These are phyloP conservation scores for Pestalotiopsis sp. DNA, from an alignment of 2,329 filamentous ascomycete genomes.

Conservation along the genomic window DNA sequence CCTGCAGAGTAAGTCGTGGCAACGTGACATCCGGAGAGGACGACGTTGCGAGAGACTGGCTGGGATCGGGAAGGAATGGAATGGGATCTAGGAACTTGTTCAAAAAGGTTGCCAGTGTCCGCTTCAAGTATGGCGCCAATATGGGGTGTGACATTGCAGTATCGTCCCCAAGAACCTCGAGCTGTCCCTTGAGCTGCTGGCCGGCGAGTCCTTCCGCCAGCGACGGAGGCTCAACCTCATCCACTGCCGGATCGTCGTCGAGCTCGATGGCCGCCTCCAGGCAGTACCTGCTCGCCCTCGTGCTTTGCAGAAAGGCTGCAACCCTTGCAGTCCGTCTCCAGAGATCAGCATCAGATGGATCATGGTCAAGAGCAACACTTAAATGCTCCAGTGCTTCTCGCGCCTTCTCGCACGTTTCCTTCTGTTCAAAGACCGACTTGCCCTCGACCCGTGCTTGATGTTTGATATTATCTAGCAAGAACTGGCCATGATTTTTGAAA, in stretches of 20 bases:
- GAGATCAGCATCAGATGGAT: slow-evolving; percentile 68
- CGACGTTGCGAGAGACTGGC: slow-evolving; percentile 28
- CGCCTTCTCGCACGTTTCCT: slow-evolving; percentile 39
- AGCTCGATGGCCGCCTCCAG: slow-evolving; percentile 69
- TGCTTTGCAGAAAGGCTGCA: slow-evolving; percentile 59
- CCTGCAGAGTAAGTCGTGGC: slow-evolving; percentile 29
- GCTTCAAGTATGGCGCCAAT: slow-evolving; percentile 59
- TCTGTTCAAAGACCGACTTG: slow-evolving; percentile 37
- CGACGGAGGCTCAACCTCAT: slow-evolving; percentile 64
- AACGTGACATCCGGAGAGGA: slow-evolving; percentile 19
- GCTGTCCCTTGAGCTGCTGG: slow-evolving; percentile 60
- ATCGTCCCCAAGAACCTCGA: slow-evolving; percentile 56
- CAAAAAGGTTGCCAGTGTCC: slow-evolving; percentile 52
- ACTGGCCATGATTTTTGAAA: slow-evolving; percentile 95
- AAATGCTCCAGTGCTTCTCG: slow-evolving; percentile 59
- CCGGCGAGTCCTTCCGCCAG: slow-evolving; percentile 66
- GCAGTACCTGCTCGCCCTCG: slow-evolving; percentile 62
- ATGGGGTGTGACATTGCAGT: slow-evolving; percentile 62
- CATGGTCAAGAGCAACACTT: slow-evolving; percentile 61
- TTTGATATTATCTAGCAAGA: slow-evolving; percentile 76
- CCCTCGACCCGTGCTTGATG: slow-evolving; percentile 44
- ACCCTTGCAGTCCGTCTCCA: slow-evolving; percentile 65
- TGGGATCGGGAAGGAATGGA: slow-evolving; percentile 62
- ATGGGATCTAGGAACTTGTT: slow-evolving; percentile 62
- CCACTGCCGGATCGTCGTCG: slow-evolving; percentile 66